Conservation (phyloP, 2,329 filamentous ascomycete genomes). For the Verticillium dahliae region DNA sequence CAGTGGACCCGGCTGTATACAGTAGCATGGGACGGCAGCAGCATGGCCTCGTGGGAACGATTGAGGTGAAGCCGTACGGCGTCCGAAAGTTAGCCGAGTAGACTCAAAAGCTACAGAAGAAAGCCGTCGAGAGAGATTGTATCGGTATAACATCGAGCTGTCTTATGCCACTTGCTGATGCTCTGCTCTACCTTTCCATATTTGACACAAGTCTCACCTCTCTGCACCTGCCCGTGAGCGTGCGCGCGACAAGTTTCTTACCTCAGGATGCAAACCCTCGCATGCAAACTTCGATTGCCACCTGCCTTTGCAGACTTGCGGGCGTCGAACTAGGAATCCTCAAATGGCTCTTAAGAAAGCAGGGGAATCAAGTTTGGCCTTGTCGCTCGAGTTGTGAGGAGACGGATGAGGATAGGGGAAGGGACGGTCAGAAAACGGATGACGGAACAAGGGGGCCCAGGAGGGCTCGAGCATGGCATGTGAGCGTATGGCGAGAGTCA, state of each 20-base stretch:
- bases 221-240: too few relatives aligned
- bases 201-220: too few relatives aligned
- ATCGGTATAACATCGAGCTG: too few relatives aligned
- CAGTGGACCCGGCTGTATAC: constrained; percentile 2
- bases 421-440: not conserved
- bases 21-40: not conserved
- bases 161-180: too few relatives aligned
- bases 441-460: not conserved
- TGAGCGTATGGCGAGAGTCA: not conserved
- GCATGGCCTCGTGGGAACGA: constrained; percentile 4
- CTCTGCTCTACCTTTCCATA: too few relatives aligned
- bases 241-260: too few relatives aligned
- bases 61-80: constrained; percentile 1
- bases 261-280: too few relatives aligned
- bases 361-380: not conserved
- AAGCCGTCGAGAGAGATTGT: too few relatives aligned
- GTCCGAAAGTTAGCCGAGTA: constrained; percentile 1
- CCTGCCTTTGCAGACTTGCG: too few relatives aligned
- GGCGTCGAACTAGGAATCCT: too few relatives aligned
- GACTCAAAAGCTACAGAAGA: not conserved
- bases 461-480: not conserved
- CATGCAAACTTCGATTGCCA: too few relatives aligned
- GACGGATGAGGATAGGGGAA: not conserved
- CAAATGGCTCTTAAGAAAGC: not conserved
- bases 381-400: not conserved